Conservation (phyloP, 2,329 filamentous ascomycete species). For the Pezicula radicicola region DNA sequence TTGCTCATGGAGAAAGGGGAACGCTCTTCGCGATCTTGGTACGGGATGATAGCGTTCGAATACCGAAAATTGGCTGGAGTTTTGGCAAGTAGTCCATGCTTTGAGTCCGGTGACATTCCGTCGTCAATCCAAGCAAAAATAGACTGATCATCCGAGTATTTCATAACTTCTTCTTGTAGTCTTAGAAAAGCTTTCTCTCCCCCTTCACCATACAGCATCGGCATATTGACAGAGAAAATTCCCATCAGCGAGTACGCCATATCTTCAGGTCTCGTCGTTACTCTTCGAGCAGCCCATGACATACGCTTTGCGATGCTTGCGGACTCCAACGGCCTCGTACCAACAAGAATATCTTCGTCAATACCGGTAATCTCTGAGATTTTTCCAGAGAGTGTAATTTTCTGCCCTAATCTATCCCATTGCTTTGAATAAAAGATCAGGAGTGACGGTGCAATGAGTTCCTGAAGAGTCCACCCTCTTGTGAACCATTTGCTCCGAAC, state of each 20-base stretch:
- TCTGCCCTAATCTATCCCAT: background rate
- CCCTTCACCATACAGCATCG: conserved; percentile 39
- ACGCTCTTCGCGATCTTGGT: conserved; percentile 28
- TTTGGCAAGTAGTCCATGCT: background rate
- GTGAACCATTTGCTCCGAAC: conserved; percentile 2
- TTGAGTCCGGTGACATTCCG: background rate
- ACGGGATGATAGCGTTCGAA: conserved; percentile 30
- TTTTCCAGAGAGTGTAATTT: background rate
- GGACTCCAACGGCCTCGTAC: background rate
- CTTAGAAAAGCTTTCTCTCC: conserved; percentile 26
- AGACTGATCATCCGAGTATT: conserved; percentile 29
- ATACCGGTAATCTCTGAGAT: background rate
- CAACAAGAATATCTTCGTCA: background rate
- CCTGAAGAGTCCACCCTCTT: conserved; percentile 5
- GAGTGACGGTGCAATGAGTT: conserved; percentile 1
- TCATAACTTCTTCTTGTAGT: conserved; percentile 23
- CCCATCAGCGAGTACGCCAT: conserved; percentile 40
- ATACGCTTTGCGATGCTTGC: conserved; percentile 21
- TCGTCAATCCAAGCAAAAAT: conserved; percentile 25
- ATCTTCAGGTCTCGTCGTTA: conserved; percentile 34
- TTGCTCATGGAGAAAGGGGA: background rate
- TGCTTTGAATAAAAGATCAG: background rate
- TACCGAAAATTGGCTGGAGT: conserved; percentile 33
- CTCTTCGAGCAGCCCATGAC: conserved; percentile 32
- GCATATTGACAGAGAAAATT: conserved; percentile 39